Conservation (phyloP, 768 basidiomycete genomes). For the Ephemerocybe angulata region DNA sequence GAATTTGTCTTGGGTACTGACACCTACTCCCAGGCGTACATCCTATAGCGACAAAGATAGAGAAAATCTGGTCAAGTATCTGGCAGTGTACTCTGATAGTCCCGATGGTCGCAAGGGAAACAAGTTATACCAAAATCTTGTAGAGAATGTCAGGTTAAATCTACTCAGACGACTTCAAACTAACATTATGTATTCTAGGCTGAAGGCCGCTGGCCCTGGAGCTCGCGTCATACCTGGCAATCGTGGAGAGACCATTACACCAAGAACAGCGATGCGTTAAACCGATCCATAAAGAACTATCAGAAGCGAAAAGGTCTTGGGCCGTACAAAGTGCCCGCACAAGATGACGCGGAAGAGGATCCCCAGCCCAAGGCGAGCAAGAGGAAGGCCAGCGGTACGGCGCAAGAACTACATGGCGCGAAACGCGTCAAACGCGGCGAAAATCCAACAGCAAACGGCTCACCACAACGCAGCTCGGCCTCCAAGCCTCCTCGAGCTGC, state of each 20-base stretch:
- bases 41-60: constrained; percentile 40
- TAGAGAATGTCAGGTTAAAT: constrained; percentile 38
- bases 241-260: constrained; percentile 65
- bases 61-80: constrained; percentile 37
- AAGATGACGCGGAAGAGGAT: constrained; percentile 10
- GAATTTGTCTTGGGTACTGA: too few relatives aligned
- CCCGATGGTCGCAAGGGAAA: constrained; percentile 43
- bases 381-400: constrained; percentile 9
- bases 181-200: constrained; percentile 25
- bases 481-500: too few relatives aligned
- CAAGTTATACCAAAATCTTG: constrained; percentile 39
- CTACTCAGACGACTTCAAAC: background rate
- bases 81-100: constrained; percentile 46
- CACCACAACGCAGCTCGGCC: background rate
- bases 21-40: background rate
- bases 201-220: constrained; percentile 47
- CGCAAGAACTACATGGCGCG: constrained; percentile 7
- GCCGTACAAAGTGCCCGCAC: constrained; percentile 15
- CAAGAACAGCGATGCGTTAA: constrained; percentile 40
- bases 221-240: constrained; percentile 48
- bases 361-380: constrained; percentile 6
- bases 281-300: constrained; percentile 38
- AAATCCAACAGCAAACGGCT: background rate
- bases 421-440: constrained; percentile 7
- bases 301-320: constrained; percentile 20